Evolutionary conservation across 2,329 filamentous ascomycete genomes (phyloP).

Genomic region (Elsinoe australis): DNA sequence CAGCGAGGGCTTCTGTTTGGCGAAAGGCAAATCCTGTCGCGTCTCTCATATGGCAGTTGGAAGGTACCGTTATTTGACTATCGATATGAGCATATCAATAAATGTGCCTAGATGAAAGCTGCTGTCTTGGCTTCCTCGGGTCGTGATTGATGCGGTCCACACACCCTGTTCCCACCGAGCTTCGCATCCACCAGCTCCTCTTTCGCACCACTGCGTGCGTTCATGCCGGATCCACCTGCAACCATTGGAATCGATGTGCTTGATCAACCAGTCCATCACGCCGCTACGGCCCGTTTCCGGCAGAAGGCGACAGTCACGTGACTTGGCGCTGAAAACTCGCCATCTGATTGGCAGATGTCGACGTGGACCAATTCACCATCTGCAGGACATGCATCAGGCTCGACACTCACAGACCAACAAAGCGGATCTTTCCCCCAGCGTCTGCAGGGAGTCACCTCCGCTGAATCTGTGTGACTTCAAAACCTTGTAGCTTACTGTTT

Average conservation of each 20-base stretch:
- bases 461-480: constrained; percentile 4
- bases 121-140: neutral
- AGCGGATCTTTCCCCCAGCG: neutral
- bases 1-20: neutral
- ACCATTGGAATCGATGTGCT: neutral
- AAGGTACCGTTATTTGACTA: too few species aligned
- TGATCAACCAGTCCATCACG: constrained; percentile 2
- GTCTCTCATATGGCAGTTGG: too few species aligned
- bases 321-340: neutral
- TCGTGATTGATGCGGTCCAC: neutral
- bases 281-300: constrained; percentile 12
- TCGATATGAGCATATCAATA: too few species aligned
- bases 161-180: neutral
- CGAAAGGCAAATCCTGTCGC: neutral
- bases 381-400: constrained; percentile 3
- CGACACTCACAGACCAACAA: constrained; percentile 1
- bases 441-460: neutral
- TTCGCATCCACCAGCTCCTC: neutral
- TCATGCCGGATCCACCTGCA: neutral
- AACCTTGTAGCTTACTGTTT: neutral
- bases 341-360: neutral
- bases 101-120: neutral
- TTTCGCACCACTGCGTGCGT: constrained; percentile 1
- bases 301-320: neutral
- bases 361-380: neutral